These are phyloP conservation scores for Wickerhamomyces silvicola DNA, from an alignment of 805 yeast genomes.

Conservation along the genomic window DNA sequence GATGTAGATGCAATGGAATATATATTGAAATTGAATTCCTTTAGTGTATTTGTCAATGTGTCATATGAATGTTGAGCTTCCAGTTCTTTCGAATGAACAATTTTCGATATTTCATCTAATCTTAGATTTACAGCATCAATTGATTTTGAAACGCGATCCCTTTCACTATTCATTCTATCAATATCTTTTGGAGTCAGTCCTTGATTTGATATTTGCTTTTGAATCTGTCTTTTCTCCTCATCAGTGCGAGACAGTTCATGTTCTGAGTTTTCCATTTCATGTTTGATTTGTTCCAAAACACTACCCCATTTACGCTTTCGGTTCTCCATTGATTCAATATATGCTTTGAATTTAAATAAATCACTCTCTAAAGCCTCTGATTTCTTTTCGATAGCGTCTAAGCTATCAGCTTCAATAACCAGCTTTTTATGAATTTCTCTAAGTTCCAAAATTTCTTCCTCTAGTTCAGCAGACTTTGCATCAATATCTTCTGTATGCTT, in stretches of 20 bases:
- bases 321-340: slow-evolving; percentile 59
- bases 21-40: slow-evolving; percentile 49
- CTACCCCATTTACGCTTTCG: slow-evolving; percentile 59
- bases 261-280: slow-evolving; percentile 43
- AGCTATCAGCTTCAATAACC: slow-evolving; percentile 36
- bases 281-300: slow-evolving; percentile 48
- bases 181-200: slow-evolving; percentile 60
- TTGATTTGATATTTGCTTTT: slow-evolving; percentile 39
- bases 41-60: slow-evolving; percentile 43
- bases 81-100: slow-evolving; percentile 41
- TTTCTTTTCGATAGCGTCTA: slow-evolving; percentile 50
- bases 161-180: slow-evolving; percentile 54
- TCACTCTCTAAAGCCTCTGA: slow-evolving; percentile 64
- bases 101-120: slow-evolving; percentile 39
- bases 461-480: slow-evolving; percentile 36
- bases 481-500: slow-evolving; percentile 43
- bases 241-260: slow-evolving; percentile 36
- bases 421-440: slow-evolving; percentile 34
- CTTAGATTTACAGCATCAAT: slow-evolving; percentile 41
- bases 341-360: slow-evolving; percentile 61
- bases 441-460: slow-evolving; percentile 34
- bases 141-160: slow-evolving; percentile 49
- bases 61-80: slow-evolving; percentile 45
- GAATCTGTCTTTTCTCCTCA: slow-evolving; percentile 34
- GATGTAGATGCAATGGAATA: slow-evolving; percentile 38